phyloP scores from a whole-genome alignment of 352 stramenopile genomes.

The Pythium grandisporangium region DNA sequence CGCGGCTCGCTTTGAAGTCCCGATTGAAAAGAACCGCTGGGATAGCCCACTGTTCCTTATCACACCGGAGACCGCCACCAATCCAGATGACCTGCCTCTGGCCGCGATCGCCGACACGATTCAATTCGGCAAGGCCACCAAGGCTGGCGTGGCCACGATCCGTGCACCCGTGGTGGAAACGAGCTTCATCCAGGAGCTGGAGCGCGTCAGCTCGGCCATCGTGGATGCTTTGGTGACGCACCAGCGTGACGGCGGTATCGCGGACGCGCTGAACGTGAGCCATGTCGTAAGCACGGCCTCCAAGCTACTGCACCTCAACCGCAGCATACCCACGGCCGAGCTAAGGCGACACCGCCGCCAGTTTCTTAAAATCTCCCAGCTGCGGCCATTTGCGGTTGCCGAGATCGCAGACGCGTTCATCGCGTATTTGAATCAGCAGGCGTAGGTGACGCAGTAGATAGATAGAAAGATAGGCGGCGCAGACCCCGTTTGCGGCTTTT shows the following conservation, averaged over 20 bases:
- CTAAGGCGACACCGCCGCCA: constrained; percentile 63
- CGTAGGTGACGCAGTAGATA: too few species aligned
- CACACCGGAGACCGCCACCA: constrained; percentile 34
- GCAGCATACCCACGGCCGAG: constrained; percentile 43
- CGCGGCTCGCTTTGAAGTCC: constrained; percentile 84
- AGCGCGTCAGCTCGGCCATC: constrained; percentile 41
- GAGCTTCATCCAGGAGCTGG: constrained; percentile 67
- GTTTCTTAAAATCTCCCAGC: constrained; percentile 73
- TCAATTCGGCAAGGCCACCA: constrained; percentile 51
- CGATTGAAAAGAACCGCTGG: constrained; percentile 91
- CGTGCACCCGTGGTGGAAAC: constrained; percentile 42
- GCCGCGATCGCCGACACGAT: constrained; percentile 45
- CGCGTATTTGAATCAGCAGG: constrained; percentile 71
- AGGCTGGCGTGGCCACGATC: constrained; percentile 60
- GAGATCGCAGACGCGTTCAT: constrained; percentile 61
- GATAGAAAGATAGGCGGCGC: too few species aligned
- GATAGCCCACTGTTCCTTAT: constrained; percentile 84
- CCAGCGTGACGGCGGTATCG: constrained; percentile 55
- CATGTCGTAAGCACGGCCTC: constrained; percentile 25
- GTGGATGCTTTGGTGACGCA: constrained; percentile 48
- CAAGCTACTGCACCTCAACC: constrained; percentile 23
- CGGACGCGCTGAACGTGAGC: constrained; percentile 34
- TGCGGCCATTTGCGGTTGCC: constrained; percentile 38
- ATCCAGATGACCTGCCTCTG: constrained; percentile 25
- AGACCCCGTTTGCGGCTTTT: too few species aligned